Evolutionary conservation across 1,139 yeast species (phyloP).

Genomic region (Geotrichum phurueaensis): DNA sequence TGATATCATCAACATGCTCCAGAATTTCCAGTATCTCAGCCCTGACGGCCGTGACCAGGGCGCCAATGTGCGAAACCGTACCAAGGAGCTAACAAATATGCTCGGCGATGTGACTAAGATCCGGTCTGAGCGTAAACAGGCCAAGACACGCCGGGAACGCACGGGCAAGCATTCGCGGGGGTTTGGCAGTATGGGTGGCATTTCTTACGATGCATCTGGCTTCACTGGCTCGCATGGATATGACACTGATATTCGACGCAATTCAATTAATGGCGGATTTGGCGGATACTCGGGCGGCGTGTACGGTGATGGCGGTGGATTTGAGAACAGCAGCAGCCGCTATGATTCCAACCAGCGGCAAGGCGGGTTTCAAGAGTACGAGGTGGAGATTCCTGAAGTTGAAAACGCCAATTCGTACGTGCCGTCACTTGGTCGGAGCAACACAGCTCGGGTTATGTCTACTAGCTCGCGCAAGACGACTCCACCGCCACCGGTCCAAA

Average conservation of each 20-base stretch:
- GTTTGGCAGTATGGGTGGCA: slow-evolving; percentile 35
- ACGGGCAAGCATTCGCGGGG: slow-evolving; percentile 57
- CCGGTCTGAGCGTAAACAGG: slow-evolving; percentile 81
- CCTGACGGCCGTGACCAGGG: slow-evolving; percentile 95
- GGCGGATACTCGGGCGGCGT: slow-evolving; percentile 46
- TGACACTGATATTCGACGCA: slow-evolving; percentile 29
- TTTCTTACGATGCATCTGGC: slow-evolving; percentile 26
- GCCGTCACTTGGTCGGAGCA: slow-evolving; percentile 14
- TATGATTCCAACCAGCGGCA: slow-evolving; percentile 27
- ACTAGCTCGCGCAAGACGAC: slow-evolving; percentile 7
- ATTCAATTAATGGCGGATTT: slow-evolving; percentile 37
- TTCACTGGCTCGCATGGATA: slow-evolving; percentile 27
- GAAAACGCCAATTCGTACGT: slow-evolving; percentile 15
- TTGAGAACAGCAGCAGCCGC: slow-evolving; percentile 35
- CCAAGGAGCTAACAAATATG: slow-evolving; percentile 65
- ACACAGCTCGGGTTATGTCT: neutral
- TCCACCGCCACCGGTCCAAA: slow-evolving; percentile 23
- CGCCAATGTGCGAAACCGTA: slow-evolving; percentile 83
- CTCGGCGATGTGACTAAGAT: slow-evolving; percentile 71
- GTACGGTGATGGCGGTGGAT: slow-evolving; percentile 78
- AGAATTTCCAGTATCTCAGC: slow-evolving; percentile 89
- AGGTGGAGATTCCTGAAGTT: slow-evolving; percentile 32
- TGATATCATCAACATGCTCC: slow-evolving; percentile 77
- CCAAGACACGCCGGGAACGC: slow-evolving; percentile 67
- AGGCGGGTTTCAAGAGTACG: slow-evolving; percentile 63